A percentile compares a stretch with the other conserved stretches of the same genome.
Conservation (phyloP, 192 early-diverging fungal species). For the Backusella mclennaniae region DNA sequence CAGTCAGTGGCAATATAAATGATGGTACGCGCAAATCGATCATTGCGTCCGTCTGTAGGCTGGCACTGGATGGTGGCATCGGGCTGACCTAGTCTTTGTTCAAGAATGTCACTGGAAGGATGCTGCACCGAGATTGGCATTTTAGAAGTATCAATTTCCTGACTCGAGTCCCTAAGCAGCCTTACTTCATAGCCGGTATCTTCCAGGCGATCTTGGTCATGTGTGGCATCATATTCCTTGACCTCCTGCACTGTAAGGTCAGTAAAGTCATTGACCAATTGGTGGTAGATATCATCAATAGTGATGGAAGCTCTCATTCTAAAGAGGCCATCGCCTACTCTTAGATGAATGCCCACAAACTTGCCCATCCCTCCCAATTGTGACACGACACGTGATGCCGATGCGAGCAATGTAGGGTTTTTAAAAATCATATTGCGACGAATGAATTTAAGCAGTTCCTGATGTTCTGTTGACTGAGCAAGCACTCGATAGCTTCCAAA, state of each 20-base stretch:
- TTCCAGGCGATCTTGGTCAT: constrained; percentile 36
- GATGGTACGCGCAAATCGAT: constrained; percentile 29
- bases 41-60: constrained; percentile 2
- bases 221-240: constrained; percentile 16
- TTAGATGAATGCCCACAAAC: constrained; percentile 51
- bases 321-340: constrained; percentile 55
- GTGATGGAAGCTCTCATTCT: constrained; percentile 39
- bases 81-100: neutral
- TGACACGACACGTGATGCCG: constrained; percentile 41
- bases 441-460: constrained; percentile 36
- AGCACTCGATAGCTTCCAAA: constrained; percentile 49
- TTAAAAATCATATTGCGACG: constrained; percentile 45
- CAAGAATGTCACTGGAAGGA: constrained; percentile 7
- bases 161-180: constrained; percentile 10
- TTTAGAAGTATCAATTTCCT: neutral
- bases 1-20: constrained; percentile 57
- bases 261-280: constrained; percentile 39
- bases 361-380: constrained; percentile 45
- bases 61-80: neutral
- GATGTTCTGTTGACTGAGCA: constrained; percentile 44
- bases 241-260: constrained; percentile 37
- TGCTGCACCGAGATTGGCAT: constrained; percentile 25
- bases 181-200: constrained; percentile 38
- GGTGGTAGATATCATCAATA: constrained; percentile 47
- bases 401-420: constrained; percentile 44